phyloP scores from a whole-genome alignment of 2,329 filamentous ascomycete species.

The Phialophora tarda region DNA sequence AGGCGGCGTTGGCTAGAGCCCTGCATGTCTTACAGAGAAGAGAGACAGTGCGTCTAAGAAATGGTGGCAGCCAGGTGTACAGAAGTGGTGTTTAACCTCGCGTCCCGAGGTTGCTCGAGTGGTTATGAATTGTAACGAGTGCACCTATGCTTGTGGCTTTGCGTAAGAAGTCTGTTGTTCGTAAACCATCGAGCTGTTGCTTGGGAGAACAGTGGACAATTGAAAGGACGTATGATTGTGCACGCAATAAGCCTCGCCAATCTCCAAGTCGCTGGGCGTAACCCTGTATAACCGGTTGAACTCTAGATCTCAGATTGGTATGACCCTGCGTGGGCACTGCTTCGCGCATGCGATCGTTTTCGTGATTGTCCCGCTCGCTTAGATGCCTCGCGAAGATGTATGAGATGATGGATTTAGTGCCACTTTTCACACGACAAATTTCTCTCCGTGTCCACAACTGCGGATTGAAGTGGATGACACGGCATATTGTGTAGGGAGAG shows the following conservation, averaged over 20 bases:
- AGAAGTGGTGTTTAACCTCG: conserved; percentile 51
- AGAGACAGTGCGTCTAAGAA: conserved; percentile 68
- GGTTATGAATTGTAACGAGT: conserved; percentile 24
- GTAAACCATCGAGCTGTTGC: background rate
- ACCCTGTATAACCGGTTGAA: background rate
- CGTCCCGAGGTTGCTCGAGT: background rate
- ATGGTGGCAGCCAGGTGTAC: conserved; percentile 57
- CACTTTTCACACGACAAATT: background rate
- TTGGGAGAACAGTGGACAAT: background rate
- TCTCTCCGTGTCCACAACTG: background rate
- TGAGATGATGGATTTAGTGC: background rate
- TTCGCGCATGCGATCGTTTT: background rate
- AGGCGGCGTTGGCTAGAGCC: conserved; percentile 82
- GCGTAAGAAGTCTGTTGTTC: background rate
- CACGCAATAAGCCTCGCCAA: background rate
- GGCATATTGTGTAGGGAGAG: background rate
- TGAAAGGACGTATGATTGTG: background rate
- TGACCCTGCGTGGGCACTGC: background rate
- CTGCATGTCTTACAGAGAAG: conserved; percentile 84
- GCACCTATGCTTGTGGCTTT: conserved; percentile 1
- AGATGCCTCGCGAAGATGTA: background rate
- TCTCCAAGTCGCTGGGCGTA: background rate
- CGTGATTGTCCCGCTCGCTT: background rate
- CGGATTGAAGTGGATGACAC: background rate
- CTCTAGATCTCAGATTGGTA: background rate